Conservation (phyloP, 192 early-diverging fungal genomes). For the Linnemannia zychae region DNA sequence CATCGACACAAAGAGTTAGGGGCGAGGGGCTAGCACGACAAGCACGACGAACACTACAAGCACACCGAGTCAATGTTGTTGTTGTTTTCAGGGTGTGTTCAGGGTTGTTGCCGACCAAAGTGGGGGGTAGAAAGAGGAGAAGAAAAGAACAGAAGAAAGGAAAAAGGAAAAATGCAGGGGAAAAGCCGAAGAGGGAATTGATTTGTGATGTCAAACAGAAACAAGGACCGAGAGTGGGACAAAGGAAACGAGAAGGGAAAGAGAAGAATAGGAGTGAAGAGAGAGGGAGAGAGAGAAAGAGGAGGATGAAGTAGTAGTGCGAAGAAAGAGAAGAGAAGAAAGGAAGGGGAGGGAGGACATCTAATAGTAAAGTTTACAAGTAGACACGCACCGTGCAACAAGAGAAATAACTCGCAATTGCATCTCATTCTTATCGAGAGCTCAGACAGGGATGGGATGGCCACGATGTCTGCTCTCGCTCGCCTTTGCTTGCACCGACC, state of each 20-base stretch:
- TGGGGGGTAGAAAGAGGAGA: background rate
- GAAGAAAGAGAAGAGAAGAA: background rate
- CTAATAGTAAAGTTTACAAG: conserved; percentile 2
- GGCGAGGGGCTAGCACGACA: background rate
- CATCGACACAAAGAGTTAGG: conserved; percentile 3
- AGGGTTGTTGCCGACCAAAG: background rate
- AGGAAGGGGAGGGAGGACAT: background rate
- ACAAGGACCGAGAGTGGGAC: background rate
- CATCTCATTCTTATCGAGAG: background rate
- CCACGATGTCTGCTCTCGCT: conserved; percentile 1
- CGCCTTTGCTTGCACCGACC: background rate
- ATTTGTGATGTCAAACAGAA: background rate
- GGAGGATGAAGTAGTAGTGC: background rate
- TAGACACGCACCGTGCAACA: background rate
- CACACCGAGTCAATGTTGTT: background rate
- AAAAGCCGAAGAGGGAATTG: conserved; percentile 19
- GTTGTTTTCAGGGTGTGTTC: background rate
- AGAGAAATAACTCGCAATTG: background rate
- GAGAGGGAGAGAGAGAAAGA: background rate
- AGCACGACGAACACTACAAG: background rate
- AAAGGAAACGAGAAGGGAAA: background rate
- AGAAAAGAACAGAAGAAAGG: background rate
- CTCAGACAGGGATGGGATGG: background rate
- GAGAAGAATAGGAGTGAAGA: background rate
- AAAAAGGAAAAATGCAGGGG: conserved; percentile 10